These are phyloP conservation scores for Macrophomina phaseolina DNA, from an alignment of 2,329 filamentous ascomycete genomes.

Conservation along the genomic window DNA sequence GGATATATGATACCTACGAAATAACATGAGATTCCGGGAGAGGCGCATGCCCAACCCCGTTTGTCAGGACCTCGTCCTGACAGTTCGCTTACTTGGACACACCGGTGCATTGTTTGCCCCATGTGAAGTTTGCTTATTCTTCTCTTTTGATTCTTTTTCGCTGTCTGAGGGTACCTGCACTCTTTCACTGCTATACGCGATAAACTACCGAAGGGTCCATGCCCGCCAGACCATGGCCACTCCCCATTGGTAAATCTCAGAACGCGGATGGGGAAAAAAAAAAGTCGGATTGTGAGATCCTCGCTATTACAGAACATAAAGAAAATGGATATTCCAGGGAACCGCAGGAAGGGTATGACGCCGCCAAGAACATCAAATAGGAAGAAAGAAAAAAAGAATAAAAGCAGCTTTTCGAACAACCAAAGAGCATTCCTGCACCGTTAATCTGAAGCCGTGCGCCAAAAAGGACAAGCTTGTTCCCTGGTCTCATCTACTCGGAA, in stretches of 20 bases:
- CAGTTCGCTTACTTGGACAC: not conserved
- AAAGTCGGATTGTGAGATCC: not conserved
- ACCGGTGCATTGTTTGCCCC: not conserved
- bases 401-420: too few relatives aligned
- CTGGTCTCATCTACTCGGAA: too few relatives aligned
- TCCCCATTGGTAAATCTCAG: not conserved
- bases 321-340: not conserved
- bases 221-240: not conserved
- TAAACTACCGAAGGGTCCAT: not conserved
- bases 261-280: not conserved
- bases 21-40: not conserved
- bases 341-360: constrained; percentile 22
- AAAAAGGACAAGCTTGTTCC: not conserved
- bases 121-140: not conserved
- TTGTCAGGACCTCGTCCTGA: not conserved
- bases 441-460: not conserved
- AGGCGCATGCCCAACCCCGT: not conserved
- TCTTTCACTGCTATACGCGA: not conserved
- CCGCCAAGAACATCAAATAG: not conserved
- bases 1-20: constrained; percentile 19
- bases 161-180: not conserved
- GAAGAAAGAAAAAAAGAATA: not conserved
- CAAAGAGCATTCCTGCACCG: not conserved
- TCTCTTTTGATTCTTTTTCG: not conserved
- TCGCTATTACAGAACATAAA: not conserved